Base-by-base conservation (phyloP, 345 rosid species). In the Diplotaxis tenuifolia region DNA sequence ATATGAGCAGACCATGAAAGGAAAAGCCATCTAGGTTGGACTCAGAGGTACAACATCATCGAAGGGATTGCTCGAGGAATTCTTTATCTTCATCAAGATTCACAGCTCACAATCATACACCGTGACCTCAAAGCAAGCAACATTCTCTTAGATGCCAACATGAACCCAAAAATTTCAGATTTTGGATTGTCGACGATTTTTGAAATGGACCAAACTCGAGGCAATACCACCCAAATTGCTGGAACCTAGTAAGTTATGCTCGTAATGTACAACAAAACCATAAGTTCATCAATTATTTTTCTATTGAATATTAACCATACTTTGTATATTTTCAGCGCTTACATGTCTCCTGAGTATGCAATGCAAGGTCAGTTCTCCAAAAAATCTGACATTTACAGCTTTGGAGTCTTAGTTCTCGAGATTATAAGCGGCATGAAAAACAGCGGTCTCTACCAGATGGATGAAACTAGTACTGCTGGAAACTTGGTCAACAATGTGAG, bases 1-100 rank as follows among this genome's bases (percentile, higher is more conserved):
- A 47, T 0, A 21, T 53, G 25, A 42, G 32, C 68, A 88, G 95
- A 86, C 60, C 32, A 62, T 0, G 59, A 7, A 16, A 81, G 63
- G 58, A 76, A 70, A 60, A 21, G 72, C 9, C 75, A 50, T 4
- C 52, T 79, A 52, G 49, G 70, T 31, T 79, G 82, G 82, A 64
- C 36, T 2, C 25, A 0, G 11, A 23, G 82, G 25, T 74, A 74
- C 57, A 70, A 49, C 2, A 74, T 79, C 59, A 79, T 79, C 18
- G 68, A 23, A 29, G 82, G 79, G 14, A 79, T 78, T 55, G 78
- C 75, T 56, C 14, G 75, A 54, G 81, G 81, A 8, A 25, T 78
- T 31, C 25, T 67, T 9, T 78, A 78, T 57, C 75, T 78, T 34
- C 81, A 78, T 73, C 75, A 80, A 54, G 84, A 82, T 72, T 82